These are phyloP conservation scores for Ganoderma resinaceum DNA, from an alignment of 1,284 basidiomycete species.

Conservation along the genomic window DNA sequence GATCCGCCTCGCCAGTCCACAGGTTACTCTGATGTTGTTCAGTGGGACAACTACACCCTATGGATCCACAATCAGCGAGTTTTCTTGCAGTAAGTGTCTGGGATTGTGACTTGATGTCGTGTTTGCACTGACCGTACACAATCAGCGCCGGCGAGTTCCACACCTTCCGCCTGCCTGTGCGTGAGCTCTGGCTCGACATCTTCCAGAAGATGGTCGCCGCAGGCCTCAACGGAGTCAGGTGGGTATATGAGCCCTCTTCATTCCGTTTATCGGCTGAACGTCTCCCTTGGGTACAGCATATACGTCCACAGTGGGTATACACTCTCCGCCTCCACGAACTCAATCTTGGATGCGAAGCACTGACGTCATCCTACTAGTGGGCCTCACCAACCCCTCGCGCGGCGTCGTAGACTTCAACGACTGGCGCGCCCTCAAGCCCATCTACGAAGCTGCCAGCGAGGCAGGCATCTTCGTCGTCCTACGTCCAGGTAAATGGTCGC, in stretches of 20 bases:
- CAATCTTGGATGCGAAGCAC: background rate
- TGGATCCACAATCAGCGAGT: conserved; percentile 40
- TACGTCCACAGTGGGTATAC: conserved; percentile 63
- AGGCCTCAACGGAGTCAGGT: conserved; percentile 72
- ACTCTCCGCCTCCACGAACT: background rate
- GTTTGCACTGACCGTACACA: background rate
- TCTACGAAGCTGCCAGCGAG: conserved; percentile 54
- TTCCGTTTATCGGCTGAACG: background rate
- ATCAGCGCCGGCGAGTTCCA: conserved; percentile 79
- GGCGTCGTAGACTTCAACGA: conserved; percentile 76
- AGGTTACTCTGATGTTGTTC: conserved; percentile 38
- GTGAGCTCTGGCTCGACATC: conserved; percentile 82
- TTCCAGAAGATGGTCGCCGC: conserved; percentile 84
- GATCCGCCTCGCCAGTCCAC: conserved; percentile 39
- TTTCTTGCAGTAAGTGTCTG: conserved; percentile 55
- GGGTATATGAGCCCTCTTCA: background rate
- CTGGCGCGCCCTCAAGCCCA: conserved; percentile 71
- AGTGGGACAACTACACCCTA: conserved; percentile 44
- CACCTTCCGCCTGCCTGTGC: conserved; percentile 82
- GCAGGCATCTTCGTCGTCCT: conserved; percentile 56
- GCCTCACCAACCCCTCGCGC: conserved; percentile 73
- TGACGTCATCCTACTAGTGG: conserved; percentile 45
- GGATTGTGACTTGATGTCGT: too few relatives aligned
- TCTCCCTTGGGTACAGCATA: conserved; percentile 49
- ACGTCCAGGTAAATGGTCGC: conserved; percentile 44